Evolutionary conservation across 768 basidiomycete genomes (phyloP), one percentile per base, ranked within the genome.

Genomic region (Megacollybia marginata): DNA sequence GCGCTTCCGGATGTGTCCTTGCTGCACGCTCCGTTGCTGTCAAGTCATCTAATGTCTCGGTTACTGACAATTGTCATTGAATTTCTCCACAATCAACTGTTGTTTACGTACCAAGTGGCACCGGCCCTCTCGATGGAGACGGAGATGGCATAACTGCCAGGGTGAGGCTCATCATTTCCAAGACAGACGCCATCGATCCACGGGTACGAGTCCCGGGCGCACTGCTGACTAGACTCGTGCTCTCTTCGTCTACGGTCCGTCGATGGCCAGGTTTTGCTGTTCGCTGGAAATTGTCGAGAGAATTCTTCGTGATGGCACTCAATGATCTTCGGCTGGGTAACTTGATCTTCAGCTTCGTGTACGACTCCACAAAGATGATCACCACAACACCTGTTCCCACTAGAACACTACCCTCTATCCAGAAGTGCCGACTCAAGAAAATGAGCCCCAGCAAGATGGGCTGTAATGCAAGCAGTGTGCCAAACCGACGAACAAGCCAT

Each of bases 81-180:
- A 28, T 28, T 40, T 40, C 38, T 40, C 38, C 38, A 40, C n/a
- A 16, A 28, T 16, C 4, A 32, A 47, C 13, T 5, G 34, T 33
- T 8, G 20, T 48, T 34, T 11, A 75, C 83, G 61, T 65, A 87
- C 86, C 69, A 48, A 89, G 70, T 33, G 88, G 83, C 33, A 88
- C 70, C 47, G 83, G 73, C 5, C 84, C 83, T 47, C 76, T 72
- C 45, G 69, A 63, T 38, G 73, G 72, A 18, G 75, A 73, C 9
- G 74, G 67, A 4, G 81, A 76, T 3, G 87, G 87, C 70, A 78
- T 77, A 7, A 88, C 85, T 5, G 87, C 85, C 38, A 89, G 69
- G 15, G 86, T 88, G 49, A 80, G 56, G 52, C 83, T 82, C 83
- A 91, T 88, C 85, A 91, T 87, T 60, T 90, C 87, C 51, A 91